Evolutionary conservation across 75 land plant genomes (phyloP).

Genomic region (Adiantum capillusveneris): DNA sequence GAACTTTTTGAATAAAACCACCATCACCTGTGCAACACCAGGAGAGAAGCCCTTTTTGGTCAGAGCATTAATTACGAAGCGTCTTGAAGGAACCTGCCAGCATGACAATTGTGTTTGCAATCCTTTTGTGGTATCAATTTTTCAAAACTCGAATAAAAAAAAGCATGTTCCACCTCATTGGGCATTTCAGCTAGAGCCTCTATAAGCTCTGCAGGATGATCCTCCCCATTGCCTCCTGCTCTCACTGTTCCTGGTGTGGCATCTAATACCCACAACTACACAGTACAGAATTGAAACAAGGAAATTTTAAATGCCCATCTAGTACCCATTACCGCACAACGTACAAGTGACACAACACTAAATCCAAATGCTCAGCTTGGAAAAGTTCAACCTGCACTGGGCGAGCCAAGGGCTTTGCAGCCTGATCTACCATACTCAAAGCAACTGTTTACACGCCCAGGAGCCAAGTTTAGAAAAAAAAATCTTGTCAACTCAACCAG

Average conservation of each 20-base stretch:
- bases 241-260: slow-evolving; percentile 91
- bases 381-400: slow-evolving; percentile 90
- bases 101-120: neutral
- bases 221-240: slow-evolving; percentile 92
- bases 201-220: slow-evolving; percentile 91
- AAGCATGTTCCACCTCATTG: slow-evolving; percentile 44
- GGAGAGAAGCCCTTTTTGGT: slow-evolving; percentile 65
- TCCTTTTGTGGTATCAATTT: neutral
- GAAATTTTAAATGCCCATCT: too few relatives aligned
- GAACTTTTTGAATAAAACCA: too few relatives aligned
- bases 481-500: too few relatives aligned
- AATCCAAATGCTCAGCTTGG: too few relatives aligned
- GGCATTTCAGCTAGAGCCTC: slow-evolving; percentile 57
- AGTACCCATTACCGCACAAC: too few relatives aligned
- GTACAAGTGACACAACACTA: too few relatives aligned
- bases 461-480: too few relatives aligned
- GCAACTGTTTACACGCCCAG: slow-evolving; percentile 51
- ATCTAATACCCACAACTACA: slow-evolving; percentile 90
- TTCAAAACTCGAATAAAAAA: too few relatives aligned
- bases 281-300: too few relatives aligned
- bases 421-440: slow-evolving; percentile 97
- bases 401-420: slow-evolving; percentile 95
- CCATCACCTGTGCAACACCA: slow-evolving; percentile 76
- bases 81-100: slow-evolving; percentile 67
- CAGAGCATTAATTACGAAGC: slow-evolving; percentile 48